These are phyloP conservation scores for Globisporangium middletonii DNA, from an alignment of 352 stramenopile species.

Conservation along the genomic window DNA sequence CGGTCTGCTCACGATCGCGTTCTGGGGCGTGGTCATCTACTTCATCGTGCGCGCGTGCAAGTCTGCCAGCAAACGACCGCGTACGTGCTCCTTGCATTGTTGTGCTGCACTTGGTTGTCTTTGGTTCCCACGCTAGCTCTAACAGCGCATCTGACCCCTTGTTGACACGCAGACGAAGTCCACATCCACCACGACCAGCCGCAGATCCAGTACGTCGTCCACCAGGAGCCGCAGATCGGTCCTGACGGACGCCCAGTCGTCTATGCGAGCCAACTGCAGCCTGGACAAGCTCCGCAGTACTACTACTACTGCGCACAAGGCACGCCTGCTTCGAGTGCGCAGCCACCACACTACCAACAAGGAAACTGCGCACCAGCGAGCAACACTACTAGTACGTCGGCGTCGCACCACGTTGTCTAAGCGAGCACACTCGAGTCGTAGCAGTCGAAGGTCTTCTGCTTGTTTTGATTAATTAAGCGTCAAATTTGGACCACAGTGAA, in stretches of 20 bases:
- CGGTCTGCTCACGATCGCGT: background rate
- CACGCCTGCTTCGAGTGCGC: background rate
- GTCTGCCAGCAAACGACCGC: background rate
- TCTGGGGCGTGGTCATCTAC: conserved; percentile 3
- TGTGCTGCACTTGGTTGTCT: background rate
- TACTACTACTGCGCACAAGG: background rate
- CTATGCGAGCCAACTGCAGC: background rate
- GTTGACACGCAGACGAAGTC: background rate
- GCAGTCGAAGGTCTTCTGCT: background rate
- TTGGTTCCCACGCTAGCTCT: background rate
- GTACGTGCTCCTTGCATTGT: background rate
- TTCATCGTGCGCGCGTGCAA: conserved; percentile 1
- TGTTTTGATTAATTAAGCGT: no score
- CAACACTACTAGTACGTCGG: no score
- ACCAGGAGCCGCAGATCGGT: conserved; percentile 1
- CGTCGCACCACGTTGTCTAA: background rate
- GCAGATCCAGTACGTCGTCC: conserved; percentile 4
- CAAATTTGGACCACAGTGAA: background rate
- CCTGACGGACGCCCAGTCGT: background rate
- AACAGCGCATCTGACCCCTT: background rate
- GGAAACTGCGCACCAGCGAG: background rate
- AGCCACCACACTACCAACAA: background rate
- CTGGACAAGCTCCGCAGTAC: background rate
- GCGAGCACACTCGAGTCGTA: background rate
- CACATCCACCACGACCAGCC: background rate